These are phyloP conservation scores for Fraxinus baroniana DNA, from an alignment of 305 asterid species.

Conservation along the genomic window DNA sequence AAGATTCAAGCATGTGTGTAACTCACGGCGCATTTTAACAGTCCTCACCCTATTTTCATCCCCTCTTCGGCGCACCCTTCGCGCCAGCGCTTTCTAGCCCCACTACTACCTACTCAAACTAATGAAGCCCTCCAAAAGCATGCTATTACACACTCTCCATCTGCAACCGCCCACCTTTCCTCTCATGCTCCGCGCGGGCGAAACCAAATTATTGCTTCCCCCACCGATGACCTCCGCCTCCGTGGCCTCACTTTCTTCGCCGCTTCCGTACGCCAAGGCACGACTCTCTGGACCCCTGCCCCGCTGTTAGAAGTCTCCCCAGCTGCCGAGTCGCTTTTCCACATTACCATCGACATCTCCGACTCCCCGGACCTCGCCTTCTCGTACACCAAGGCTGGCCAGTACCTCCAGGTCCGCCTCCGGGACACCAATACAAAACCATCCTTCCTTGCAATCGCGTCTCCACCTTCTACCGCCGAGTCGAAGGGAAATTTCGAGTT, in stretches of 20 bases:
- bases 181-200: conserved; percentile 49
- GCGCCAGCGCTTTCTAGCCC: conserved; percentile 58
- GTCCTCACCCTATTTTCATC: not conserved
- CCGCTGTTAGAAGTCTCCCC: conserved; percentile 56
- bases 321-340: conserved; percentile 71
- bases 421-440: conserved; percentile 50
- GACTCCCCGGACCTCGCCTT: conserved; percentile 61
- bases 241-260: conserved; percentile 49
- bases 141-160: conserved; percentile 32
- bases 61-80: conserved; percentile 15
- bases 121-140: conserved; percentile 39
- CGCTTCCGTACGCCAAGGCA: conserved; percentile 56
- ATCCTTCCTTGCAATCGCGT: conserved; percentile 72
- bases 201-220: conserved; percentile 35
- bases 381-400: conserved; percentile 69
- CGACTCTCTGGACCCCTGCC: conserved; percentile 55
- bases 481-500: conserved; percentile 67
- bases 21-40: conserved; percentile 8
- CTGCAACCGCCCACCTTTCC: conserved; percentile 34
- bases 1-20: conserved; percentile 1
- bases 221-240: conserved; percentile 48
- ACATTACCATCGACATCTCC: conserved; percentile 72
- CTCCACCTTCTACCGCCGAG: conserved; percentile 68
- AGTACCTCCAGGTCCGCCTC: conserved; percentile 71
- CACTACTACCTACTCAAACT: conserved; percentile 29